A percentile compares a stretch with the other conserved stretches of the same genome.
Conservation (phyloP, 2,329 filamentous ascomycete species). For the Trichoderma koningii region DNA sequence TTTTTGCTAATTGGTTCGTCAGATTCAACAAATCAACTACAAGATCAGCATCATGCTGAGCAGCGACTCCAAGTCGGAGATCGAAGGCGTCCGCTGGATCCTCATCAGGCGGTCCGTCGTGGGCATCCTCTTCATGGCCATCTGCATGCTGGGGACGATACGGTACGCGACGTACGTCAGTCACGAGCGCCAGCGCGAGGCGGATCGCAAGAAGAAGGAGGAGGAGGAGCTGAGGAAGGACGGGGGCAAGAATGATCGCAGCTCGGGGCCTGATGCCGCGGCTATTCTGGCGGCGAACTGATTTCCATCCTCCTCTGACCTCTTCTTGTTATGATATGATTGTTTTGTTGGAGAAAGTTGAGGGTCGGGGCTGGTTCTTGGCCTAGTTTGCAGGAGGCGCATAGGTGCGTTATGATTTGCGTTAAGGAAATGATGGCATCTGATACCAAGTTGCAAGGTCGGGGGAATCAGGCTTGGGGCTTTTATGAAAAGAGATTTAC, state of each 20-base stretch:
- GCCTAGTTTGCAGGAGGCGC: not conserved
- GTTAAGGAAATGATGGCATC: slow-evolving; percentile 3
- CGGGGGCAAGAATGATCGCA: slow-evolving; percentile 50
- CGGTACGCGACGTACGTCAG: slow-evolving; percentile 61
- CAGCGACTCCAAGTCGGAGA: slow-evolving; percentile 87
- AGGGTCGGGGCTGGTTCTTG: slow-evolving; percentile 12
- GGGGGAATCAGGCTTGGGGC: not conserved
- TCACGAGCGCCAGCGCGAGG: slow-evolving; percentile 53
- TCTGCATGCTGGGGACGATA: slow-evolving; percentile 60
- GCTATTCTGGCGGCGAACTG: slow-evolving; percentile 61
- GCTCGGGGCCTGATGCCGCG: slow-evolving; percentile 54
- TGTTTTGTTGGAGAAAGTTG: not conserved
- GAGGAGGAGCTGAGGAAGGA: slow-evolving; percentile 48
- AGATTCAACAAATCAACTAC: slow-evolving; percentile 94
- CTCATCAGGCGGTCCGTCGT: slow-evolving; percentile 64
- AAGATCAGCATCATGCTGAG: slow-evolving; percentile 90
- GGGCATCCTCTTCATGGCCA: slow-evolving; percentile 67
- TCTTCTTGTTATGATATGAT: slow-evolving; percentile 13
- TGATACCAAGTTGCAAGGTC: slow-evolving; percentile 18
- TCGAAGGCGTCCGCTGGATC: slow-evolving; percentile 90
- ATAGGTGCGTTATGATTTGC: not conserved
- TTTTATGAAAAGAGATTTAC: not conserved
- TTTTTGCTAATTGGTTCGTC: not conserved
- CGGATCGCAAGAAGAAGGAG: slow-evolving; percentile 46
- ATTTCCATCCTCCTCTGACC: slow-evolving; percentile 25